A percentile compares a stretch with the other conserved stretches of the same genome.
phyloP scores from a whole-genome alignment of 345 rosid genomes.

The Heritiera littoralis region DNA sequence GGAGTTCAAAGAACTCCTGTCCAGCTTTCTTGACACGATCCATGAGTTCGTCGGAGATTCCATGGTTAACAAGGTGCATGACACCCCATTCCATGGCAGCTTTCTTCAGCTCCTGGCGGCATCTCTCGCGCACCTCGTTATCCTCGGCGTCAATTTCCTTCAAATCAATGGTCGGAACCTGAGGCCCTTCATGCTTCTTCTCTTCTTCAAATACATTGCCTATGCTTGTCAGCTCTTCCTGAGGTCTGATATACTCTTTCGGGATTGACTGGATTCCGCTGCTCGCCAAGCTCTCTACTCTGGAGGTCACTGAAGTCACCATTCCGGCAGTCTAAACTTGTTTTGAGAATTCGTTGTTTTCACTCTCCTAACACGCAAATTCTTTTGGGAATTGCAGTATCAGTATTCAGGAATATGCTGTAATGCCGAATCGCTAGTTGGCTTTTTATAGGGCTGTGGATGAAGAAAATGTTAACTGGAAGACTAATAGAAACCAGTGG shows the following conservation, averaged over 20 bases:
- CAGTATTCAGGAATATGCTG: neutral
- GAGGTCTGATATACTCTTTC: conserved; percentile 68
- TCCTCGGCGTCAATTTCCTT: conserved; percentile 60
- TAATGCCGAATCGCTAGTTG: neutral
- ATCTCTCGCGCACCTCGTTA: conserved; percentile 40
- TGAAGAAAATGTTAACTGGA: neutral
- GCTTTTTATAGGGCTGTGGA: conserved; percentile 14
- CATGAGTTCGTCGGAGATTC: conserved; percentile 55
- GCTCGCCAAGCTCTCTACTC: conserved; percentile 72
- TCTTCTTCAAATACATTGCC: conserved; percentile 71
- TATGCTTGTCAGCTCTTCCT: conserved; percentile 73
- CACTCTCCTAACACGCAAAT: neutral
- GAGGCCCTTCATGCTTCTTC: conserved; percentile 72
- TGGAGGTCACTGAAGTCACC: conserved; percentile 37
- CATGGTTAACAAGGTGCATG: conserved; percentile 92
- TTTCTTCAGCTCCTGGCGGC: conserved; percentile 49
- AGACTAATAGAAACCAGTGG: neutral
- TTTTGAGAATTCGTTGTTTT: no score
- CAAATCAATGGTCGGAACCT: conserved; percentile 75
- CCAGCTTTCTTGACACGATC: conserved; percentile 74
- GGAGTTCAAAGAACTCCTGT: conserved; percentile 53
- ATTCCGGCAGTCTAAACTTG: conserved; percentile 9
- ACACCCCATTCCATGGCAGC: conserved; percentile 89
- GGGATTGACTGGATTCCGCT: conserved; percentile 79
- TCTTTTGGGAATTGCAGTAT: neutral